Base-by-base conservation (phyloP, 768 basidiomycete species). In the Naematelia aurantialba region DNA sequence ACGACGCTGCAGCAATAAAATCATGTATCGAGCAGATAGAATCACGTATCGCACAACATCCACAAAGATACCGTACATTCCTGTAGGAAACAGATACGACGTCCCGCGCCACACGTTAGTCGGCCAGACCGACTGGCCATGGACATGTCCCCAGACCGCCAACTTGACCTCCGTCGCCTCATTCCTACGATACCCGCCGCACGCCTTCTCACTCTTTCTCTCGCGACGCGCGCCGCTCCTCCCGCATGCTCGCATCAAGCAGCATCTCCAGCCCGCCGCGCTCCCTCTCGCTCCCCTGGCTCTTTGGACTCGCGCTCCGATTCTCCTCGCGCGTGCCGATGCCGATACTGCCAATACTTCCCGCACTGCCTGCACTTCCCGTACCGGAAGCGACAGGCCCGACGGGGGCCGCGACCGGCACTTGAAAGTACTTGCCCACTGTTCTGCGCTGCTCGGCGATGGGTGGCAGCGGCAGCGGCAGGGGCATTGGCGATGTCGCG, bases 251-350 rank as follows among this genome's bases (percentile, higher is more conserved):
- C 12, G 65, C 67, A 52, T 66, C 62, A 10, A 69, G 51, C 55
- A 69, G 26, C 62, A 66, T 60, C 5, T 63, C 67, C 29, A 69
- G 45, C n/a, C 65, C 62, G 30, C 53, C 54, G 44, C 8, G 22
- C 22, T 29, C 50, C 50, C 34, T 56, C 17, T 31, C n/a, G 42
- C 42, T n/a, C 31, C 17, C 58, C 49, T 27, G n/a, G 21, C 39
- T 0, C 25, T 5, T 29, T 34, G 27, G 31, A 29, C 21, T 47
- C 54, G 24, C 52, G 25, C 21, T 45, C 27, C 14, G 19, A 49
- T 12, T 26, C 48, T 31, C 19, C 25, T 42, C 26, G 25, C 21
- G 2, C 34, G 11, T 14, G 27, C n/a, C 13, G 52, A 52, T 13
- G 30, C n/a, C 17, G 14, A 21, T 19, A 52, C 19, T 30, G 24